These are phyloP conservation scores for Paramecium sonneborni DNA, from an alignment of 73 alveolate species.

Conservation along the genomic window DNA sequence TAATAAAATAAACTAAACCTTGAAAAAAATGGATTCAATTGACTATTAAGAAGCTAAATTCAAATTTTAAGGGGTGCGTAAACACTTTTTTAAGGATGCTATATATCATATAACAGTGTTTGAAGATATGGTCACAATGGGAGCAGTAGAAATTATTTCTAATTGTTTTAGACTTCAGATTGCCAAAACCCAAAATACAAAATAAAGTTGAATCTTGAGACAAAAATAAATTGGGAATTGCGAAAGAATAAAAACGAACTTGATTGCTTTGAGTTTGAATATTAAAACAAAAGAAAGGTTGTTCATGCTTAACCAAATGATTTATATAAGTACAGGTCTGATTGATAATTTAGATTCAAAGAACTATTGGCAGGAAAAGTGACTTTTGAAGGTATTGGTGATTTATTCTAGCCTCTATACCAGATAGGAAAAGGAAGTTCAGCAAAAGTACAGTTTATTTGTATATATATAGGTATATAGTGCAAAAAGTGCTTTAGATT, in stretches of 20 bases:
- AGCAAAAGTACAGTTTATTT: not conserved
- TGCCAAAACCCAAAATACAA: not conserved
- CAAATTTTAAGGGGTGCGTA: not conserved
- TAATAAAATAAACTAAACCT: not conserved
- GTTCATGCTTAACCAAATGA: conserved; percentile 5
- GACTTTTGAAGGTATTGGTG: conserved; percentile 4
- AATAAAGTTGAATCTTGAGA: not conserved
- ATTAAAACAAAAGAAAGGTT: not conserved
- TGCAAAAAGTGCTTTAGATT: conserved; percentile 18
- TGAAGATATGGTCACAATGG: conserved; percentile 22
- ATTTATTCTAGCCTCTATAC: not conserved
- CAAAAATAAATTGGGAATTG: conserved; percentile 33
- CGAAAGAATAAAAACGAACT: not conserved
- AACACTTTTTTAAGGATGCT: conserved; percentile 5
- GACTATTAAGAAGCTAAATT: conserved; percentile 23
- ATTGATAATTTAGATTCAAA: not conserved
- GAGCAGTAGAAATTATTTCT: not conserved
- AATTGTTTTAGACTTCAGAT: not conserved
- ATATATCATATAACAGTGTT: conserved; percentile 1
- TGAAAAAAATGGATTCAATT: not conserved
- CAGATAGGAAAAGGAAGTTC: conserved; percentile 48
- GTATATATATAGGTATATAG: not conserved
- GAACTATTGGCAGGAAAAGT: conserved; percentile 1
- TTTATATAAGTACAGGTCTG: not conserved
- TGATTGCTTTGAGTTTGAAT: not conserved